These are phyloP conservation scores for Hanseniaspora thailandica DNA, from an alignment of 805 yeast genomes.

Conservation along the genomic window DNA sequence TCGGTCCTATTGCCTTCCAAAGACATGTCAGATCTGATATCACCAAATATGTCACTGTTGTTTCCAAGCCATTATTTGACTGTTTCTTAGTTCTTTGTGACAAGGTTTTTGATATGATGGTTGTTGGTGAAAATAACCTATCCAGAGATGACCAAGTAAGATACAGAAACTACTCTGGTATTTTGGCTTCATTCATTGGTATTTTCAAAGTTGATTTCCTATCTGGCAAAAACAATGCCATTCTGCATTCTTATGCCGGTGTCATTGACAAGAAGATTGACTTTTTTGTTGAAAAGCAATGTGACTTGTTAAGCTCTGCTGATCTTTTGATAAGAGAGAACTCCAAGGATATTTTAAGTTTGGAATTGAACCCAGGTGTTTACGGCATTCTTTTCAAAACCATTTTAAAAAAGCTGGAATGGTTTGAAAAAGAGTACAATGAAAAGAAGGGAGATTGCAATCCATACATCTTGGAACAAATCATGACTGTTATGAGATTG, in stretches of 20 bases:
- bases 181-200: constrained; percentile 60
- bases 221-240: constrained; percentile 18
- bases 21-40: constrained; percentile 45
- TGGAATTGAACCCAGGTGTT: constrained; percentile 51
- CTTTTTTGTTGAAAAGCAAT: constrained; percentile 41
- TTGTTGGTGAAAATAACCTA: constrained; percentile 18
- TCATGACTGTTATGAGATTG: constrained; percentile 36
- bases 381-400: constrained; percentile 36
- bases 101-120: constrained; percentile 22
- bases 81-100: constrained; percentile 31
- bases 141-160: constrained; percentile 33
- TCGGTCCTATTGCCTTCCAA: constrained; percentile 64
- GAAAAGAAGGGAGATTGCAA: constrained; percentile 23
- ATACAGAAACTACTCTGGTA: constrained; percentile 60
- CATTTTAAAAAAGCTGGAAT: constrained; percentile 28
- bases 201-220: constrained; percentile 34
- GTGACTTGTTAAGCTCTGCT: constrained; percentile 37
- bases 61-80: constrained; percentile 25
- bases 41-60: constrained; percentile 20
- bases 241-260: constrained; percentile 16
- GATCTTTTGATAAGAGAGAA: constrained; percentile 53
- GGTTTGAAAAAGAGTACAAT: constrained; percentile 23
- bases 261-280: constrained; percentile 31
- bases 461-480: constrained; percentile 37
- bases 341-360: constrained; percentile 57